These are phyloP conservation scores for Phialophora expanda DNA, from an alignment of 2,329 filamentous ascomycete genomes.

Conservation along the genomic window DNA sequence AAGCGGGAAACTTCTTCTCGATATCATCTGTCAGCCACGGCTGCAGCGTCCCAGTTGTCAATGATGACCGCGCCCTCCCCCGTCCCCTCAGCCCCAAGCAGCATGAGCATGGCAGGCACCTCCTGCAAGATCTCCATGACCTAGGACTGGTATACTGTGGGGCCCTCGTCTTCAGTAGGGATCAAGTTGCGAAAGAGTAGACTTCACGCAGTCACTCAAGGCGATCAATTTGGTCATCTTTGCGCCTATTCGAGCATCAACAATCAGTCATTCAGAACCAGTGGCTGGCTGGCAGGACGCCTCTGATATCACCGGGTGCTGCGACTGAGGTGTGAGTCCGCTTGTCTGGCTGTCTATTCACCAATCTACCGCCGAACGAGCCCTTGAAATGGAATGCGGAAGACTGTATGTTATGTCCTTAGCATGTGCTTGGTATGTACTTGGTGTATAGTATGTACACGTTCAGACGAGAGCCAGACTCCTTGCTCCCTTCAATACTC, in stretches of 20 bases:
- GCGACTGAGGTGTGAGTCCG: background rate
- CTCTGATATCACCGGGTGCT: background rate
- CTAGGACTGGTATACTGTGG: no score
- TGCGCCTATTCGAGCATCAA: background rate
- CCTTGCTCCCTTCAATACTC: slow-evolving; percentile 16
- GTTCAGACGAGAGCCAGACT: background rate
- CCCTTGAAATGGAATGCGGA: background rate
- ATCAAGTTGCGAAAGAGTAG: background rate
- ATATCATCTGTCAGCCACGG: background rate
- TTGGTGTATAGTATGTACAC: background rate
- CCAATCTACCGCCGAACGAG: background rate
- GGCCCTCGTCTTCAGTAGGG: background rate
- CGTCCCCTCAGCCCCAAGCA: no score
- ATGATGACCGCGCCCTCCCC: no score
- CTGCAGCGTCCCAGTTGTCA: background rate
- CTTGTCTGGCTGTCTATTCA: background rate
- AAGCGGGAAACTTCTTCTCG: background rate
- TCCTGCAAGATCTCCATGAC: no score
- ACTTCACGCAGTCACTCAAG: no score
- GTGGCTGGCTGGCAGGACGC: background rate
- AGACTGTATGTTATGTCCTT: background rate
- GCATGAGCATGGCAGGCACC: no score
- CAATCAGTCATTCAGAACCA: background rate
- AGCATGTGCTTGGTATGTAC: background rate
- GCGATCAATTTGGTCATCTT: background rate